Base-by-base conservation (phyloP, 257 asterid species). In the Striga asiatica region DNA sequence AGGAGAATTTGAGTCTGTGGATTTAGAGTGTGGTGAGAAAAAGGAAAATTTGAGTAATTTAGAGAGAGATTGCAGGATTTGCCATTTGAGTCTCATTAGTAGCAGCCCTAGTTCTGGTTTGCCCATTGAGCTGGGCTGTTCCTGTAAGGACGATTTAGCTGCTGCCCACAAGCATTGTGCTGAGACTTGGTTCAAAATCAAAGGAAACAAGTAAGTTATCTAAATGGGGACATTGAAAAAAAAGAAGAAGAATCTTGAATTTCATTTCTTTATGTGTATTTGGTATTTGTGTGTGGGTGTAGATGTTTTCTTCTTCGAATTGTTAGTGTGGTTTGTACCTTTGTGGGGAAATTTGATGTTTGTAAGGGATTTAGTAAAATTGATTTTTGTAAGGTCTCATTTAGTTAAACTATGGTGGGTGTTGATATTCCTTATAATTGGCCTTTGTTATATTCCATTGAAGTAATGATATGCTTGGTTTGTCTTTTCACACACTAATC, bases 171-270 rank as follows among this genome's bases (percentile, higher is more conserved):
- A 66, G 65, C 85, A 84, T 56, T 88, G 97, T 70, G 97, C 97
- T 42, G 95, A 84, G 58, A 76, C 93, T 34, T 88, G 95, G 97
- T 88, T 88, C 83, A 84, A 82, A 74, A 84, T 88, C 79, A 84
- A 84, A 75, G 97, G 97, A 62, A 88, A 88, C 71, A 84, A 78
- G 97, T 88, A 55, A 78, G 95, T 71, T 6, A 16, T 35, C 50
- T 50, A 8, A 22, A n/a, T n/a, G n/a, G n/a, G n/a, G n/a, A n/a
- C n/a, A n/a, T n/a, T n/a, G n/a, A n/a, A n/a, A n/a, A n/a, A n/a
- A n/a, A n/a, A n/a, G n/a, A n/a, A n/a, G n/a, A n/a, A n/a, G n/a
- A n/a, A n/a, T n/a, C n/a, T n/a, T n/a, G n/a, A n/a, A n/a, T 19
- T 20, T 6, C n/a, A 46, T 20, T 21, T 24, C 54, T 22, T 49